Base-by-base conservation (phyloP, 2,329 filamentous ascomycete species). In the Cladophialophora exuberans region DNA sequence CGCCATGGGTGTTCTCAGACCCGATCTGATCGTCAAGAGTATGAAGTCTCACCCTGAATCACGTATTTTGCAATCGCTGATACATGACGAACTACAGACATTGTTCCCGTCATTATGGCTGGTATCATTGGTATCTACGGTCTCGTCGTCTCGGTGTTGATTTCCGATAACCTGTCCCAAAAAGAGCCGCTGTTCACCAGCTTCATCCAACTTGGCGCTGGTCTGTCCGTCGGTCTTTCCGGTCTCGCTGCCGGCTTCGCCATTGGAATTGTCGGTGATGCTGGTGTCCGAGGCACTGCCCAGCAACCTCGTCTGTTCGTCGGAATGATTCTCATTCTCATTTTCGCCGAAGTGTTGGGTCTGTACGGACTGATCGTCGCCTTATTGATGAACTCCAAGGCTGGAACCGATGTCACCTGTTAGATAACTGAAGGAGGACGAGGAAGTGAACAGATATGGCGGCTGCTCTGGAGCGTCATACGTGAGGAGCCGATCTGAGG, bases 61-160 rank as follows among this genome's bases (percentile, higher is more conserved):
- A 26, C 9, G 18, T 13, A 18, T 15, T 1, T 2, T 11, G 1
- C 25, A 26, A 11, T 35, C 15, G 46, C n/a, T n/a, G n/a, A n/a
- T n/a, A n/a, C n/a, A n/a, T n/a, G n/a, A n/a, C n/a, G n/a, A n/a
- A n/a, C 20, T 9, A 30, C 38, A 62, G 52, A 63, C 33, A 59
- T 57, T 56, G 52, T 65, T 22, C 59, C 58, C 49, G 58, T 59
- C 33, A 96, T 99, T 86, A 99, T 99, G 94, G 94, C 94, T 83
- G 94, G 94, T 97, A 99, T 99, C 78, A 97, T 99, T 79, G 94
- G 90, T 88, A 97, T 99, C 76, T 99, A 94, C 80, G 89, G 89
- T 69, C 83, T 94, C 64, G 89, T 94, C 77, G 89, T 93, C 59
- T 92, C 89, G 15, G 89, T 94, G 73, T 78, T 94, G 69, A 90